Base-by-base conservation (phyloP, 2,329 filamentous ascomycete genomes). In the Exophiala aquamarina region DNA sequence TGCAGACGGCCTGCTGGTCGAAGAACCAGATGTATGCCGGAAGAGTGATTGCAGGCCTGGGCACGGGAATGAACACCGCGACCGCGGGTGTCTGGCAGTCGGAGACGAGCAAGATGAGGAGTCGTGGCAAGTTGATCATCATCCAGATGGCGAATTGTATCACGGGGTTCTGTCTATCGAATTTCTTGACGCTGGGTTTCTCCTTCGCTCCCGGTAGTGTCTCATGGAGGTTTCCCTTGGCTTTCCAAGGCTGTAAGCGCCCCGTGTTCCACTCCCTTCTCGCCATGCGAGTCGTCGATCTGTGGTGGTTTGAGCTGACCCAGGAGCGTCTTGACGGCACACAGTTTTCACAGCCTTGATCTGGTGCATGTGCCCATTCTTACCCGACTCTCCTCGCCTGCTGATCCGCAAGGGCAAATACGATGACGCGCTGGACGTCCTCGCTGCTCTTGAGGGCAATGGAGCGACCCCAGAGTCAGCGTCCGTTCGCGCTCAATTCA, bases 161-260 rank as follows among this genome's bases (percentile, higher is more conserved):
- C 45, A 75, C 74, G 13, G 72, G 71, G 2, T 74, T 73, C 52
- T 49, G 45, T 18, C 20, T 50, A 73, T 76, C 64, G 74, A 75
- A 69, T 47, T 72, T 75, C 65, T 76, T 52, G 72, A 78, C 55
- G 69, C 64, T 76, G 36, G 72, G 73, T 9, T 73, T 79, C 46
- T 74, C 74, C 7, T 79, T 78, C 61, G 75, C 75, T 41, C 70
- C 70, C 3, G 70, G 54, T 40, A 66, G 67, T 8, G 65, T 74
- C 10, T 64, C 73, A n/a, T 81, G 78, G 77, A 69, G 78, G 40
- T 77, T 80, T 50, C 78, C 78, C 1, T 71, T 81, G 41, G 75
- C 73, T 6, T 78, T 82, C 60, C 79, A 82, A 61, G 79, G 80
- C 53, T 57, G 60, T 54, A 37, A 45, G 51, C 43, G 21, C 18